Conservation (phyloP, 1,284 basidiomycete species). For the Ganoderma multipileum region DNA sequence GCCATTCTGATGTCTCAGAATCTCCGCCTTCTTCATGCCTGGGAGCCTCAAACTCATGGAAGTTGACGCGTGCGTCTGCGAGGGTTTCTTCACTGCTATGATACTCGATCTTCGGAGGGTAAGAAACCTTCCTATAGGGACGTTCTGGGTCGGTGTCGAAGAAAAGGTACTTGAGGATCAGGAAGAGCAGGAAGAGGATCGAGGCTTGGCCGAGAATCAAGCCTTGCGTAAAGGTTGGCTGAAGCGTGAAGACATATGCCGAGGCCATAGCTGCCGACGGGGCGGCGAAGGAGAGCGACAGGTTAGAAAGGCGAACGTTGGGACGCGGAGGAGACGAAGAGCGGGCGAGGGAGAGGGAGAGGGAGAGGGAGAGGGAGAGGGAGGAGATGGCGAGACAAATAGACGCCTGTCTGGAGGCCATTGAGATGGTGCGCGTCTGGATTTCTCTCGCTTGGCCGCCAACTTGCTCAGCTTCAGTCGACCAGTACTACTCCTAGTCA, state of each 20-base stretch:
- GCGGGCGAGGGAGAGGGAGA: neutral
- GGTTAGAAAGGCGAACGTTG: slow-evolving; percentile 11
- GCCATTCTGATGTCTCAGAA: slow-evolving; percentile 77
- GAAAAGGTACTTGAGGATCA: slow-evolving; percentile 84
- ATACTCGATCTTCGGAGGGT: slow-evolving; percentile 59
- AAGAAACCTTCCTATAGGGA: slow-evolving; percentile 59
- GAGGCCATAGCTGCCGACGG: slow-evolving; percentile 51
- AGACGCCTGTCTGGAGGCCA: slow-evolving; percentile 11
- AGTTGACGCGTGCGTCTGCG: slow-evolving; percentile 11
- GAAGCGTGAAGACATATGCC: slow-evolving; percentile 73
- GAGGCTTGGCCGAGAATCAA: slow-evolving; percentile 82
- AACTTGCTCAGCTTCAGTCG: too few species aligned
- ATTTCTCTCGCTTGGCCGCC: neutral
- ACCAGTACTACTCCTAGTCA: too few species aligned
- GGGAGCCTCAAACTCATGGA: slow-evolving; percentile 10
- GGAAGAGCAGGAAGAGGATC: slow-evolving; percentile 69
- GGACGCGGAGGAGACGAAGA: slow-evolving; percentile 13
- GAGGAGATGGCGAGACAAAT: neutral
- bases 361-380: neutral
- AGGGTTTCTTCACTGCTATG: slow-evolving; percentile 27
- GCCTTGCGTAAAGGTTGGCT: slow-evolving; percentile 86
- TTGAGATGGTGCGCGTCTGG: neutral
- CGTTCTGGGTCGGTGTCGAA: slow-evolving; percentile 66
- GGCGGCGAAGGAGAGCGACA: neutral
- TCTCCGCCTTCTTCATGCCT: slow-evolving; percentile 16